Evolutionary conservation across 805 yeast species (phyloP).

Genomic region (Monosporozyma solicola): DNA sequence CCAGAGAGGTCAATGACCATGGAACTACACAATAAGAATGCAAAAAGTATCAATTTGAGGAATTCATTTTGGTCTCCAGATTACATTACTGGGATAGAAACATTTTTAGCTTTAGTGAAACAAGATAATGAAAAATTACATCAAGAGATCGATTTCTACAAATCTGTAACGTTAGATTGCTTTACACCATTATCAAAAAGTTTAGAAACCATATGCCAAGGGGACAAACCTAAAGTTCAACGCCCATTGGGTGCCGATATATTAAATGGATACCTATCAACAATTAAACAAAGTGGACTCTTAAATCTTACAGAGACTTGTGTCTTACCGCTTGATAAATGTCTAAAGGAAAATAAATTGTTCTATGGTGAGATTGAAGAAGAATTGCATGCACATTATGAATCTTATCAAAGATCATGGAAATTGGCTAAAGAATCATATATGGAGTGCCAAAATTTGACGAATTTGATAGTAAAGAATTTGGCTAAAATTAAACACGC

Average conservation of each 20-base stretch:
- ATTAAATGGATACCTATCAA: neutral
- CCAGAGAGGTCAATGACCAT: neutral
- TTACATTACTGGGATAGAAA: constrained; percentile 22
- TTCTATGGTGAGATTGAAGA: constrained; percentile 7
- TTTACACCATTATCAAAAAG: constrained; percentile 8
- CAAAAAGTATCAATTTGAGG: neutral
- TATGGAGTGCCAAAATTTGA: constrained; percentile 4
- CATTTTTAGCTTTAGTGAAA: constrained; percentile 13
- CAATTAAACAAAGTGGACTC: neutral
- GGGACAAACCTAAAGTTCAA: neutral
- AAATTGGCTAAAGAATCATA: constrained; percentile 6
- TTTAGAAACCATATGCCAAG: neutral
- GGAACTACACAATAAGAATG: neutral
- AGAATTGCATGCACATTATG: constrained; percentile 5
- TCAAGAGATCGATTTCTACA: constrained; percentile 12
- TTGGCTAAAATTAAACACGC: neutral
- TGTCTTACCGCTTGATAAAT: constrained; percentile 5
- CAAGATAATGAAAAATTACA: constrained; percentile 13
- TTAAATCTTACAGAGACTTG: constrained; percentile 2
- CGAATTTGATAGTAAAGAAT: neutral
- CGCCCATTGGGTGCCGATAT: neutral
- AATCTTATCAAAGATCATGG: constrained; percentile 8
- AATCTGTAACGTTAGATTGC: constrained; percentile 13
- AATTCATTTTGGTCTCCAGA: constrained; percentile 29
- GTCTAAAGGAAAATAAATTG: constrained; percentile 3